phyloP scores from a whole-genome alignment of 257 asterid genomes.

The Mitragyna speciosa region DNA sequence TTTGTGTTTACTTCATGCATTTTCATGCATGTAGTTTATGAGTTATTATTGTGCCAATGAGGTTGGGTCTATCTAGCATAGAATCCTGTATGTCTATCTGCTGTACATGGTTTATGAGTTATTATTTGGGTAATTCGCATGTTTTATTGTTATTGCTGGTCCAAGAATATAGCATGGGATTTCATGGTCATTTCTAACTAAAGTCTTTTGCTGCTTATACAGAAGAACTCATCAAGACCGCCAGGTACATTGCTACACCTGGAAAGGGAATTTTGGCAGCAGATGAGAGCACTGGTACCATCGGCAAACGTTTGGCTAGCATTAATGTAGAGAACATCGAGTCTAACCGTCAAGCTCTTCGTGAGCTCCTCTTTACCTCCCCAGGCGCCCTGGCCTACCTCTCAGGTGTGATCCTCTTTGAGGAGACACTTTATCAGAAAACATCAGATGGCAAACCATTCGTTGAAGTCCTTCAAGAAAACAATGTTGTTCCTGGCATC shows the following conservation, averaged over 20 bases:
- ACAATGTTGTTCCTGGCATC: slow-evolving; percentile 72
- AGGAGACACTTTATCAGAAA: slow-evolving; percentile 84
- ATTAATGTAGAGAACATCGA: slow-evolving; percentile 77
- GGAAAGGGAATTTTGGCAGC: slow-evolving; percentile 91
- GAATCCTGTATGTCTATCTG: not conserved
- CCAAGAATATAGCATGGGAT: not conserved
- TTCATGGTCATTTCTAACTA: not conserved
- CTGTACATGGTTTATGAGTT: not conserved
- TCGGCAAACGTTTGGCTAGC: slow-evolving; percentile 77
- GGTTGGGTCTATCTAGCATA: not conserved
- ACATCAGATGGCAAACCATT: slow-evolving; percentile 71
- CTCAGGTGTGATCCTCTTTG: slow-evolving; percentile 88
- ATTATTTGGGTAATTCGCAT: no score
- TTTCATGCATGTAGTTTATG: not conserved
- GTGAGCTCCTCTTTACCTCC: slow-evolving; percentile 82
- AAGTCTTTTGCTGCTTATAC: not conserved
- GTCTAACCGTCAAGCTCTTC: slow-evolving; percentile 80
- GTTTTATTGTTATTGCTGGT: no score
- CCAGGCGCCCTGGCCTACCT: slow-evolving; percentile 72
- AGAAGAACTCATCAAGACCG: slow-evolving; percentile 84
- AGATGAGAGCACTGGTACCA: slow-evolving; percentile 90
- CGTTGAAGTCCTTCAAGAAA: slow-evolving; percentile 66
- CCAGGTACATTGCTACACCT: slow-evolving; percentile 80
- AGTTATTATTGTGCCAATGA: not conserved
- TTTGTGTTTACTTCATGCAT: not conserved